These are phyloP conservation scores for Phanerochaete sordida DNA, from an alignment of 768 basidiomycete genomes.

Conservation along the genomic window DNA sequence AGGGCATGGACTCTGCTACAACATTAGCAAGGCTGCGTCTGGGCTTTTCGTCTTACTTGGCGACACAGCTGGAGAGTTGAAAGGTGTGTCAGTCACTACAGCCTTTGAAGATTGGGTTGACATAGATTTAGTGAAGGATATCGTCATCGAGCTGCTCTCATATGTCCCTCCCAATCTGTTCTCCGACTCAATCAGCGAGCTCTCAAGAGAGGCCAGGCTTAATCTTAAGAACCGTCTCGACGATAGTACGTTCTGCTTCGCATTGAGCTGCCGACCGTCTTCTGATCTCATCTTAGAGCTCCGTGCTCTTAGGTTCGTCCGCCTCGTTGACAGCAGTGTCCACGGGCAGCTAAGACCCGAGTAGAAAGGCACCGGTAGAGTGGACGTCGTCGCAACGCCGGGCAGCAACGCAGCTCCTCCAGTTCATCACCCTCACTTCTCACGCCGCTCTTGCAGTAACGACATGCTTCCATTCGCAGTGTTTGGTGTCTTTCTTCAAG, in stretches of 20 bases:
- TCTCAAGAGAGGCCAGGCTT: background rate
- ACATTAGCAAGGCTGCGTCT: background rate
- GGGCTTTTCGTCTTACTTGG: constrained; percentile 13
- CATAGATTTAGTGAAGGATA: constrained; percentile 27
- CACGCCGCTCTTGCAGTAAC: constrained; percentile 13
- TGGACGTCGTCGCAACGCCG: too few relatives aligned
- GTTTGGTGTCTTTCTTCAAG: constrained; percentile 21
- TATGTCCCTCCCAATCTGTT: constrained; percentile 9
- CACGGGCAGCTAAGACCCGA: background rate
- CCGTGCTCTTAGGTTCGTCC: background rate
- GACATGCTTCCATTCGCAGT: constrained; percentile 14
- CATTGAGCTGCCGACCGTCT: background rate
- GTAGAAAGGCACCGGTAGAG: too few relatives aligned
- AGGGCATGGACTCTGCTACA: background rate
- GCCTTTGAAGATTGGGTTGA: background rate
- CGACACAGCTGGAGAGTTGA: background rate
- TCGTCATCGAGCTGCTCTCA: constrained; percentile 31
- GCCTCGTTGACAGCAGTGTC: background rate
- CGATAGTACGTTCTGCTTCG: constrained; percentile 6
- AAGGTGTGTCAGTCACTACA: background rate
- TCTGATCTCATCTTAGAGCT: background rate
- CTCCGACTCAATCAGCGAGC: background rate
- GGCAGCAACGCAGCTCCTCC: constrained; percentile 14
- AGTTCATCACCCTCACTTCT: constrained; percentile 36
- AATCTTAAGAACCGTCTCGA: constrained; percentile 8